Base-by-base conservation (phyloP, 78 protist genomes). In the Dictyostelium citrinum region DNA sequence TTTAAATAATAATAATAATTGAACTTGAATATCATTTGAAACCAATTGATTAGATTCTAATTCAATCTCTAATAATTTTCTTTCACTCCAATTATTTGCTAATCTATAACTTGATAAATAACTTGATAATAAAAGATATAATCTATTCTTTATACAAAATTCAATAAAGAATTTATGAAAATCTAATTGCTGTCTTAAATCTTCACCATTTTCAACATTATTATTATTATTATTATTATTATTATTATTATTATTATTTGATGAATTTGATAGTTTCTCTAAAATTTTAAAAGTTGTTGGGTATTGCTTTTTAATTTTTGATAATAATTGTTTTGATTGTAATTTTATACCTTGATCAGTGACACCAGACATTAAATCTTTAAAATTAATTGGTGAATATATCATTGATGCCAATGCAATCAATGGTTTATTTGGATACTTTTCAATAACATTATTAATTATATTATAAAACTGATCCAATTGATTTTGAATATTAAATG, bases 101-200 rank as follows among this genome's bases (percentile, higher is more conserved):
- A 88, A 33, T 7, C 55, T 31, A 68, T 88, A 88, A 6, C 79
- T 24, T 20, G 70, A 51, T 31, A 88, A 14, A 67, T 88, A 88
- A 43, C 76, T 67, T 39, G 93, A 67, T 22, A 88, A 39, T 17
- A 88, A 31, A 43, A 78, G 55, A 78, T 64, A 64, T 1, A 61
- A 37, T 20, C 51, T 88, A 17, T 88, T 76, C 17, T 78, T 75
- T 16, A 88, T 88, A n/a, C 81, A 88, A 35, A 88, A 88, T 17
- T 78, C 27, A 17, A 88, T 78, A 78, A 88, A 88, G 55, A 78
- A 88, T 49, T 39, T 33, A 64, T 88, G 93, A 33, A 88, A 88
- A 29, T 78, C 79, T 2, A 67, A n/a, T 37, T 84, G 76, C 24
- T 84, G 76, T n/a, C 27, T 71, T 71, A 31, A 22, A 64, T 64